Conservation (phyloP, 257 asterid genomes). For the Leptodermis oblonga region DNA sequence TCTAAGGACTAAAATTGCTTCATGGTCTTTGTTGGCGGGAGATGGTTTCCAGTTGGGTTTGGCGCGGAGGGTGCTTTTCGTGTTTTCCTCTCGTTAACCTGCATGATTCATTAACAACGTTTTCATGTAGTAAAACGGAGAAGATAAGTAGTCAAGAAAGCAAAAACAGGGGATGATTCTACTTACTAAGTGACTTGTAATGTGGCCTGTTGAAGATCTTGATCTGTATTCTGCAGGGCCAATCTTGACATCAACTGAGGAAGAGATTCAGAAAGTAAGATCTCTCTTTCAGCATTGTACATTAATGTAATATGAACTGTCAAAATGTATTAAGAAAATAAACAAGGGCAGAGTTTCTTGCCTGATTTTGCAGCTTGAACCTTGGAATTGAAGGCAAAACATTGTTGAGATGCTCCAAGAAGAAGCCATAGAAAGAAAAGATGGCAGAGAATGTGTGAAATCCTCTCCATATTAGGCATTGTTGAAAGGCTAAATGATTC, state of each 20-base stretch:
- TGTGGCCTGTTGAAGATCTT: constrained; percentile 24
- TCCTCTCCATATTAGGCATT: constrained; percentile 38
- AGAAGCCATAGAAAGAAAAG: constrained; percentile 40
- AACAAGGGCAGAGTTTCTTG: not conserved
- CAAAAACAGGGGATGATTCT: not conserved
- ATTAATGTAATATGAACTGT: not conserved
- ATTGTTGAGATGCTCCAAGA: constrained; percentile 29
- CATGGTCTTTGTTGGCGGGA: constrained; percentile 48
- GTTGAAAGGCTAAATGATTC: constrained; percentile 18
- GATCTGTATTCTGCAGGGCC: constrained; percentile 29
- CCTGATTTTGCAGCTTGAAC: constrained; percentile 41
- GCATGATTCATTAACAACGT: constrained; percentile 22
- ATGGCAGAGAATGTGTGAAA: constrained; percentile 20
- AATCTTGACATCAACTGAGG: constrained; percentile 39
- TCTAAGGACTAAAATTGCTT: constrained; percentile 20
- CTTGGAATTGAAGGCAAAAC: constrained; percentile 19
- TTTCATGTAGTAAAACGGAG: constrained; percentile 7
- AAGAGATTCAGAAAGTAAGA: constrained; percentile 19
- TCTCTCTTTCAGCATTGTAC: not conserved
- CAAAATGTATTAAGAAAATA: constrained; percentile 1
- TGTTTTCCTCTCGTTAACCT: constrained; percentile 29
- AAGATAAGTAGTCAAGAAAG: constrained; percentile 1
- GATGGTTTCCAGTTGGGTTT: constrained; percentile 58
- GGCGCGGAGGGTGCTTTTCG: constrained; percentile 64
- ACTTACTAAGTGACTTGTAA: constrained; percentile 34